Evolutionary conservation across 192 early-diverging fungal genomes (phyloP), one percentile per base, ranked within the genome.

Genomic region (Phlyctochytrium arcticum): DNA sequence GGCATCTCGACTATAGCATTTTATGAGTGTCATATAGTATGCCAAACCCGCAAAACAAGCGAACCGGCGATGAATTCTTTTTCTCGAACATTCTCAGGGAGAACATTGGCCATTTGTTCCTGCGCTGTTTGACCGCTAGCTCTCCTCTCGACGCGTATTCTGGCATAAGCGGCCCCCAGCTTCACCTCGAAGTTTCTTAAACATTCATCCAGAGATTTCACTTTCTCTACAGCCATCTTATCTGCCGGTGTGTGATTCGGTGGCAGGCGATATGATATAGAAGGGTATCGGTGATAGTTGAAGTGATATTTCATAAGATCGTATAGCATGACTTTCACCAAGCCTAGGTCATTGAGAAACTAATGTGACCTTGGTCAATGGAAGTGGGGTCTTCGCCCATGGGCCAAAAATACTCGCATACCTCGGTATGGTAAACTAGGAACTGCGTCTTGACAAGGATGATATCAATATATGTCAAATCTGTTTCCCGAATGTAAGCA

Each of bases 291-390:
- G 30, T 63, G 48, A 27, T 66, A 74, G 57, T 83, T 68, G 56
- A 83, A 83, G 36, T 83, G 78, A 44, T 74, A 62, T 69, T 78
- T 81, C 81, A 83, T 83, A 35, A 83, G 69, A 37, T 83, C 79
- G 65, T 70, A 83, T 19, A 81, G 36, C 60, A 81, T 56, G 9
- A 81, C 64, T 70, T 83, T 83, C 30, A 75, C 72, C 12, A 83
- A 54, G 1, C 74, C 73, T 17, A 83, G 67, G 39, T 75, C 60
- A 57, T 80, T 74, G 35, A 83, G 75, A 48, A 83, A 83, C 76
- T 81, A 19, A 12, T 29, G 31, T 54, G 46, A n/a, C 33, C 27
- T 48, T 64, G 6, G 60, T 17, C 44, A 26, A 31, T 33, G 30
- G 39, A 29, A 62, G n/a, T 73, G 44, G n/a, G 2, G 27, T 34